phyloP scores from a whole-genome alignment of 2,329 filamentous ascomycete genomes.

The Coniochaeta sp. region DNA sequence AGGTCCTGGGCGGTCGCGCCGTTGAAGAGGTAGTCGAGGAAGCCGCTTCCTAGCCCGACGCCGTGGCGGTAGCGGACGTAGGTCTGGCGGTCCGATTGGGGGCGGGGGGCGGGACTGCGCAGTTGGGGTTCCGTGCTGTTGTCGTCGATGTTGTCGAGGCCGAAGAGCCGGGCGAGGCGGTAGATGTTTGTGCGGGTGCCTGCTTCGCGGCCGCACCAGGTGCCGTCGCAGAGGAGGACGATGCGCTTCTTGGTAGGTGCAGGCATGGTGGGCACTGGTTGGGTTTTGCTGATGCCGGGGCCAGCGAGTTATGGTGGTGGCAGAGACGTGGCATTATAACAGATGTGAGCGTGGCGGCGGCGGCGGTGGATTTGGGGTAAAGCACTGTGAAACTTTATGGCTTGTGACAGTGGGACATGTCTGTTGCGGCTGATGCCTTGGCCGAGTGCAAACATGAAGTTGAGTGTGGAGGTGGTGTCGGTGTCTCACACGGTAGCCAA shows the following conservation, averaged over 20 bases:
- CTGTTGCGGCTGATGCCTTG: neutral
- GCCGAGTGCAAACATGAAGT: neutral
- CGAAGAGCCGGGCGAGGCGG: slow-evolving; percentile 4
- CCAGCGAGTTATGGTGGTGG: neutral
- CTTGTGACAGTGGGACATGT: neutral
- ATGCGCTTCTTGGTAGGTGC: neutral
- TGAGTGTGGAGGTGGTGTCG: neutral
- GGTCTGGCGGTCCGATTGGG: neutral
- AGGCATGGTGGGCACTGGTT: neutral
- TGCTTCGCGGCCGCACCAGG: neutral
- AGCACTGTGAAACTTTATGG: neutral
- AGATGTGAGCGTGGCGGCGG: neutral
- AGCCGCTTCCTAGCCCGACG: neutral
- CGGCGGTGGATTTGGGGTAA: neutral
- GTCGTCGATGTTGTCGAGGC: neutral
- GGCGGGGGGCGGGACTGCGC: no score
- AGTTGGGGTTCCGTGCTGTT: no score
- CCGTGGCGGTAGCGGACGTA: neutral
- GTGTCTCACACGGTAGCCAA: neutral
- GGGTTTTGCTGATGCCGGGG: no score
- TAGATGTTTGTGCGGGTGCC: slow-evolving; percentile 4
- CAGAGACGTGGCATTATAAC: no score
- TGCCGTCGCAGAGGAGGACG: slow-evolving; percentile 2
- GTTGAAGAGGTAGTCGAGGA: neutral
- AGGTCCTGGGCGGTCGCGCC: neutral